Evolutionary conservation across 805 yeast species (phyloP), one percentile per base, ranked within the genome.

Genomic region (Blastobotrys muscicola): DNA sequence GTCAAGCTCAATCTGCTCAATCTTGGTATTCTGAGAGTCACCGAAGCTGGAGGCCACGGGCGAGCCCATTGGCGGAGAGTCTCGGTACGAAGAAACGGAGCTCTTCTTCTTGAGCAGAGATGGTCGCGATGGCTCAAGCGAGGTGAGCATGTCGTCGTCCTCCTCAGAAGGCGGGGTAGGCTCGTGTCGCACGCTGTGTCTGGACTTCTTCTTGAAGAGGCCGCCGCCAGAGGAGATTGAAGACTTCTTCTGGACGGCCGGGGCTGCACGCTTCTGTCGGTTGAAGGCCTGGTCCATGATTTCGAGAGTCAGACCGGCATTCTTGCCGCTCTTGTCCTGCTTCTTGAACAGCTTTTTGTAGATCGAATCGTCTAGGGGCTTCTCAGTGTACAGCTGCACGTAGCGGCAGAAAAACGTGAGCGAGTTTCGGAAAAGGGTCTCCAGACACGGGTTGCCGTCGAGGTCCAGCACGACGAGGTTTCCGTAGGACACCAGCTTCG

Each of bases 401-500:
- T 20, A 20, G 6, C 26, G 26, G 26, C 26, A 20, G 26, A 20
- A 43, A 39, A 57, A 53, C 10, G 49, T 33, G 8, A 48, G 44
- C 1, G 55, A 50, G 31, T 55, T 52, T 11, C 38, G 43, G 26
- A 55, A 49, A 39, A 50, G 46, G 8, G 15, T 23, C 30, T 48
- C 52, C 12, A 57, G 42, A 33, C 62, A 58, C 0, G 62, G 62
- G 43, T 56, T 58, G 0, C 60, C 61, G 10, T 53, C 58, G 35
- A 58, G 41, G 10, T 47, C 47, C 11, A 58, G 32, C 10, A 53
- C 52, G 23, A 42, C 29, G 9, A 58, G 49, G 15, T 51, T 44
- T 8, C 46, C 46, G 32, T 45, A 39, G 6, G 44, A 39, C 2
- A 45, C 43, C 34, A 56, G 37, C 8, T 43, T 15, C 2, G 44